Percentiles rank a stretch among this genome's conserved stretches.
Evolutionary conservation across 2,329 filamentous ascomycete species (phyloP).

Genomic region (Trichoderma guizhouense): DNA sequence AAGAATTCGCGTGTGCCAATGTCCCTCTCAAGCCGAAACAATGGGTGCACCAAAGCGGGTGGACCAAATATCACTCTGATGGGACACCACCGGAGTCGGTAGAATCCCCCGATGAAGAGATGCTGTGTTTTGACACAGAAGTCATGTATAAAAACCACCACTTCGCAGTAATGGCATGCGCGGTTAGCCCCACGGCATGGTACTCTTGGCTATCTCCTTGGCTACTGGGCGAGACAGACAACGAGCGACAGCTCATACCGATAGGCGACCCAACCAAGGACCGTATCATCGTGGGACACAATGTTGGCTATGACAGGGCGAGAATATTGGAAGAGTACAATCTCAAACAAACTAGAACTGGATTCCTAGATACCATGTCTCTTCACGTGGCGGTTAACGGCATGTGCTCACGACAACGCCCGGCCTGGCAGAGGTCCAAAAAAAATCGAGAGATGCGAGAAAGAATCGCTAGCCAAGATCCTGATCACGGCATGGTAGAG

Average conservation of each 20-base stretch:
- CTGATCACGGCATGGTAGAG: slow-evolving; percentile 66
- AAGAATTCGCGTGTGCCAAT: slow-evolving; percentile 64
- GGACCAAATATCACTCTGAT: slow-evolving; percentile 86
- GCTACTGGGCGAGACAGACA: slow-evolving; percentile 78
- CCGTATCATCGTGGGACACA: slow-evolving; percentile 86
- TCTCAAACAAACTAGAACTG: slow-evolving; percentile 75
- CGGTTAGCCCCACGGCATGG: slow-evolving; percentile 85
- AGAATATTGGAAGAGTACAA: slow-evolving; percentile 86
- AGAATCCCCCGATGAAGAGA: slow-evolving; percentile 71
- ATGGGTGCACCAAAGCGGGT: slow-evolving; percentile 80
- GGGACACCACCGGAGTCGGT: slow-evolving; percentile 65
- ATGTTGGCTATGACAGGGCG: slow-evolving; percentile 91
- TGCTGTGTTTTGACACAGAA: slow-evolving; percentile 93
- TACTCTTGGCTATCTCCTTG: slow-evolving; percentile 97
- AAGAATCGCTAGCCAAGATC: slow-evolving; percentile 68
- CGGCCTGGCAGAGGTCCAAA: slow-evolving; percentile 95
- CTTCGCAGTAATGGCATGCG: slow-evolving; percentile 96
- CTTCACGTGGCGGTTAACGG: slow-evolving; percentile 96
- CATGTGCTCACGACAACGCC: slow-evolving; percentile 95
- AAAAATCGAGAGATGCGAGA: slow-evolving; percentile 85
- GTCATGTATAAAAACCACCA: slow-evolving; percentile 92
- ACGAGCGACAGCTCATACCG: slow-evolving; percentile 78
- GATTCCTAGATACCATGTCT: slow-evolving; percentile 96
- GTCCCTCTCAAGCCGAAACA: slow-evolving; percentile 58
- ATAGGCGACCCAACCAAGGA: slow-evolving; percentile 71